These are phyloP conservation scores for Raphanus hybrid DNA, from an alignment of 441 rosid genomes.

Conservation along the genomic window DNA sequence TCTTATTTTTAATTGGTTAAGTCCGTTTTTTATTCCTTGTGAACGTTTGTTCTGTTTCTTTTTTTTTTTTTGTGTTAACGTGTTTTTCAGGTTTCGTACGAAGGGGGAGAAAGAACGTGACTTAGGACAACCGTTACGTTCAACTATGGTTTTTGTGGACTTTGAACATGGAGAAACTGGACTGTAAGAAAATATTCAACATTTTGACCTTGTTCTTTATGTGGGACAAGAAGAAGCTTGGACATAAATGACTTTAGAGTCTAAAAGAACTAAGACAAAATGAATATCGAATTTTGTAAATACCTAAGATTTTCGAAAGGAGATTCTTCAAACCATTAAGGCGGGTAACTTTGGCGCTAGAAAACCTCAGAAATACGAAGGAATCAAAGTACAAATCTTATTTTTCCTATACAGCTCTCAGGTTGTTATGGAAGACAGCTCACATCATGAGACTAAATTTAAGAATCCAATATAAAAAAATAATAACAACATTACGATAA, in stretches of 20 bases:
- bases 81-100: slow-evolving; percentile 23
- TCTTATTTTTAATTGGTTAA: not conserved
- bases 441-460: too few relatives aligned
- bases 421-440: too few relatives aligned
- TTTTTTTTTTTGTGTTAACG: not conserved
- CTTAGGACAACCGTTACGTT: slow-evolving; percentile 19
- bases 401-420: not conserved
- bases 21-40: not conserved
- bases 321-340: not conserved
- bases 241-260: not conserved
- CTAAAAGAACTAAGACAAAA: not conserved
- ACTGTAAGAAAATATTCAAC: slow-evolving; percentile 7
- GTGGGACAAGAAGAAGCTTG: not conserved
- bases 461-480: too few relatives aligned
- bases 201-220: slow-evolving; percentile 21
- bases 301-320: not conserved
- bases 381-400: not conserved
- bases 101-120: slow-evolving; percentile 2
- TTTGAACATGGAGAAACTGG: not conserved
- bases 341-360: not conserved
- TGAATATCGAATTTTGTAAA: not conserved
- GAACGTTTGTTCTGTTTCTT: slow-evolving; percentile 9
- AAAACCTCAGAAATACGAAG: not conserved
- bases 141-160: slow-evolving; percentile 16
- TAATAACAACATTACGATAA: too few relatives aligned